Percentiles rank a stretch among this genome's conserved stretches.
phyloP scores from a whole-genome alignment of 2,329 filamentous ascomycete genomes.

The Penicillium sp. region DNA sequence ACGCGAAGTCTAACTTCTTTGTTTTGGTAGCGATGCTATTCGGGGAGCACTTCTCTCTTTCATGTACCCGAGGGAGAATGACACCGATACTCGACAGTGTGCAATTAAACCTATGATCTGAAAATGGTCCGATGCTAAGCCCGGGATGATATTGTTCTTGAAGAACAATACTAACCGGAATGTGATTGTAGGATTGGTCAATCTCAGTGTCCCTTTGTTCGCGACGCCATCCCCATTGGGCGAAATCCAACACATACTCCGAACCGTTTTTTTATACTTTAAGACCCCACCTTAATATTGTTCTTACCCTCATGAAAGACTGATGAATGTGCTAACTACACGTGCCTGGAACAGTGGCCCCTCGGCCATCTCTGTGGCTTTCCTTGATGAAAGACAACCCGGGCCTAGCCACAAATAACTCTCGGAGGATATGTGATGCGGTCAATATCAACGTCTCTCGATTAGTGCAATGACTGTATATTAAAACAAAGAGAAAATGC shows the following conservation, averaged over 20 bases:
- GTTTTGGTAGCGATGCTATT: neutral
- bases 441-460: neutral
- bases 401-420: neutral
- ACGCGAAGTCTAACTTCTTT: neutral
- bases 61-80: neutral
- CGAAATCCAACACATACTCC: neutral
- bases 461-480: neutral
- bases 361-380: neutral
- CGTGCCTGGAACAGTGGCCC: neutral
- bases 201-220: neutral
- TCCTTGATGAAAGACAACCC: neutral
- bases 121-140: neutral
- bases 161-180: conserved; percentile 6
- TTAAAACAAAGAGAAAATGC: neutral
- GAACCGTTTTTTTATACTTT: neutral
- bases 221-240: neutral
- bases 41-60: neutral
- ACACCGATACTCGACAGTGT: neutral
- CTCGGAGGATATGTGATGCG: neutral
- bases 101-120: neutral
- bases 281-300: conserved; percentile 4
- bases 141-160: neutral
- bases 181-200: neutral
- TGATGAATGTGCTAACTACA: neutral
- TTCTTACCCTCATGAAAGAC: neutral